Evolutionary conservation across 2,329 filamentous ascomycete species (phyloP).

Genomic region (Fusarium proliferatum): DNA sequence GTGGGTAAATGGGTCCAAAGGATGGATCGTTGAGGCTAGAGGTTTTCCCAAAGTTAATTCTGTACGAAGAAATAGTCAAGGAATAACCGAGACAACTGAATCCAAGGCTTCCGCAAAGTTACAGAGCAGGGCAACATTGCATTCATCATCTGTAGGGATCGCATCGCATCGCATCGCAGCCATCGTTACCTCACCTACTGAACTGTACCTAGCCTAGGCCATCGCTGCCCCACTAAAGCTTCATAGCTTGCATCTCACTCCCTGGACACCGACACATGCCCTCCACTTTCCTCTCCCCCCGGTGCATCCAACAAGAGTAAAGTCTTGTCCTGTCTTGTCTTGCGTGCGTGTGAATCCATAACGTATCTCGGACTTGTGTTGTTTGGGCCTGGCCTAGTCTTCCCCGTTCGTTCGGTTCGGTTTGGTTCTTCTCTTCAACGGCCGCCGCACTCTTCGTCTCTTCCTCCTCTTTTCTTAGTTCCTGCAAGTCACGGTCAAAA

Average conservation of each 20-base stretch:
- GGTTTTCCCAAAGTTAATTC: not conserved
- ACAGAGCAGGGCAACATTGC: not conserved
- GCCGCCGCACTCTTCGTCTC: constrained; percentile 35
- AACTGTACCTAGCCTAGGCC: constrained; percentile 3
- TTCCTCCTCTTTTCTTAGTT: constrained; percentile 20
- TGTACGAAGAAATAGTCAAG: not conserved
- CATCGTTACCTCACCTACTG: constrained; percentile 4
- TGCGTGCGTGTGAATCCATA: not conserved
- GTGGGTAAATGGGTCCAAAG: not conserved
- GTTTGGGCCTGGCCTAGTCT: constrained; percentile 6
- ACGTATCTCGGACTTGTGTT: constrained; percentile 20
- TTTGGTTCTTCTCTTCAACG: constrained; percentile 21
- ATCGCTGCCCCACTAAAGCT: constrained; percentile 27
- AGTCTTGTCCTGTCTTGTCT: not conserved
- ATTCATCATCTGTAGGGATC: constrained; percentile 1
- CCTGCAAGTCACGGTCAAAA: constrained; percentile 9
- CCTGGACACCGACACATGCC: constrained; percentile 15
- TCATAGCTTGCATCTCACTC: constrained; percentile 10
- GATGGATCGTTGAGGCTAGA: constrained; percentile 2
- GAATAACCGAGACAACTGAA: not conserved
- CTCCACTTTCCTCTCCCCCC: constrained; percentile 23
- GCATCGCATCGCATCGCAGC: constrained; percentile 6
- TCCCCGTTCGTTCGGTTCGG: not conserved
- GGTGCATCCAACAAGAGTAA: constrained; percentile 15
- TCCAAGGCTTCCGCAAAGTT: constrained; percentile 1